These are phyloP conservation scores for Backusella sp. DNA, from an alignment of 192 early-diverging fungal species.

Conservation along the genomic window DNA sequence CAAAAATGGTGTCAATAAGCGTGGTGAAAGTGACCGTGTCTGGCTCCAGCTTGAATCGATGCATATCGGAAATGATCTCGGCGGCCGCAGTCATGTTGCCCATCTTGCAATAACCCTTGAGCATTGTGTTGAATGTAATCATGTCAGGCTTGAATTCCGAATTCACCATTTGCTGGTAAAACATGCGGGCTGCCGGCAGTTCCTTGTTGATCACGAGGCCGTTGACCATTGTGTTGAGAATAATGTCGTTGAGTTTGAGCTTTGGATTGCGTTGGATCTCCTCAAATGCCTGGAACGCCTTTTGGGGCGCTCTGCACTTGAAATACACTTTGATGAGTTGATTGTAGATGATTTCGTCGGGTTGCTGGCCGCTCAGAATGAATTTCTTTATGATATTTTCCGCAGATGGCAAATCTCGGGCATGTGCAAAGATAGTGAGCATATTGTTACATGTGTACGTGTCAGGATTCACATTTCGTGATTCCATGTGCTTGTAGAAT, in stretches of 20 bases:
- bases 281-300: constrained; percentile 26
- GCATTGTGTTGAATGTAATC: constrained; percentile 34
- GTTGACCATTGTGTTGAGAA: constrained; percentile 35
- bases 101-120: constrained; percentile 25
- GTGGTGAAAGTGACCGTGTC: constrained; percentile 36
- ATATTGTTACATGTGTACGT: constrained; percentile 12
- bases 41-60: constrained; percentile 13
- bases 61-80: constrained; percentile 24
- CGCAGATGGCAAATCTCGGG: constrained; percentile 8
- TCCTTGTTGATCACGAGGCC: constrained; percentile 34
- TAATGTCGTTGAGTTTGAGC: constrained; percentile 23
- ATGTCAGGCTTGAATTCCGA: constrained; percentile 26
- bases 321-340: constrained; percentile 36
- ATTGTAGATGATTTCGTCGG: constrained; percentile 23
- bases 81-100: constrained; percentile 14
- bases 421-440: constrained; percentile 18
- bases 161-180: constrained; percentile 26
- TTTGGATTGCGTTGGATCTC: constrained; percentile 20
- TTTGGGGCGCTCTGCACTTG: neutral
- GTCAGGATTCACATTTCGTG: constrained; percentile 7
- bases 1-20: constrained; percentile 24
- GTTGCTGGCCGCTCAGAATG: constrained; percentile 10
- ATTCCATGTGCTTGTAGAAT: constrained; percentile 21
- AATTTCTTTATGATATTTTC: constrained; percentile 18
- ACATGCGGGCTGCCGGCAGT: constrained; percentile 13